A percentile compares a stretch with the other conserved stretches of the same genome.
Conservation (phyloP, 2,329 filamentous ascomycete genomes). For the Daldinia sp. region DNA sequence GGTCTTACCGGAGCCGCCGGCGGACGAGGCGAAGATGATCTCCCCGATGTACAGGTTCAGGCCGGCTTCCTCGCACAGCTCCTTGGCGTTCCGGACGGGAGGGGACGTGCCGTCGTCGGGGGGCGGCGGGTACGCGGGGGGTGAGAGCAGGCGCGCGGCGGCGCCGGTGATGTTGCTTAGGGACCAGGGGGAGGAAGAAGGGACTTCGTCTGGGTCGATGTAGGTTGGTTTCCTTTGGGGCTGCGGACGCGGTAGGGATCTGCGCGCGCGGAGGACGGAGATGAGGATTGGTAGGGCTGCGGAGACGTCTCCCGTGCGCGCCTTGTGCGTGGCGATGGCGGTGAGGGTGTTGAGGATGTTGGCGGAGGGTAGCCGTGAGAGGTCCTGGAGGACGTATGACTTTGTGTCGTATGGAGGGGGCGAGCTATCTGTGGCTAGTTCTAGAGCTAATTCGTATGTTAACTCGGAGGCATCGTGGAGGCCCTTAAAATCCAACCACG, state of each 20-base stretch:
- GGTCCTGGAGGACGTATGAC: constrained; percentile 74
- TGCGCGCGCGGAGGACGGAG: constrained; percentile 83
- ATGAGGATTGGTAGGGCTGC: constrained; percentile 85
- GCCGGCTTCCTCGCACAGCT: constrained; percentile 85
- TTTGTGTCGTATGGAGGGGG: constrained; percentile 67
- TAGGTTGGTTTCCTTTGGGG: constrained; percentile 8
- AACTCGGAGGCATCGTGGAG: constrained; percentile 73
- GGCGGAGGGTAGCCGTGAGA: constrained; percentile 68
- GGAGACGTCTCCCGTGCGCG: constrained; percentile 73
- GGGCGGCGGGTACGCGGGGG: constrained; percentile 76
- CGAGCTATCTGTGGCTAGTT: constrained; percentile 72
- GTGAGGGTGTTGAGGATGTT: constrained; percentile 84
- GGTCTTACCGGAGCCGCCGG: constrained; percentile 26
- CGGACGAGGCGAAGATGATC: constrained; percentile 75
- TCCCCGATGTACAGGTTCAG: constrained; percentile 93
- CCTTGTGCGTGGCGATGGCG: constrained; percentile 81
- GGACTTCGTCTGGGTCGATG: not conserved
- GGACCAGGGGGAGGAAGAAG: constrained; percentile 41
- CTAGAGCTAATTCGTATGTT: constrained; percentile 80
- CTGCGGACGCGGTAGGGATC: constrained; percentile 61
- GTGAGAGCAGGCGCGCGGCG: constrained; percentile 53
- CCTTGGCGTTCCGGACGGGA: constrained; percentile 71
- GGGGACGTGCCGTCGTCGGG: constrained; percentile 77
- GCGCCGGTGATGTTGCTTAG: constrained; percentile 47
- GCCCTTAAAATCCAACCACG: constrained; percentile 85